Evolutionary conservation across 257 asterid genomes (phyloP), one percentile per base, ranked within the genome.

Genomic region (Striga asiatica): DNA sequence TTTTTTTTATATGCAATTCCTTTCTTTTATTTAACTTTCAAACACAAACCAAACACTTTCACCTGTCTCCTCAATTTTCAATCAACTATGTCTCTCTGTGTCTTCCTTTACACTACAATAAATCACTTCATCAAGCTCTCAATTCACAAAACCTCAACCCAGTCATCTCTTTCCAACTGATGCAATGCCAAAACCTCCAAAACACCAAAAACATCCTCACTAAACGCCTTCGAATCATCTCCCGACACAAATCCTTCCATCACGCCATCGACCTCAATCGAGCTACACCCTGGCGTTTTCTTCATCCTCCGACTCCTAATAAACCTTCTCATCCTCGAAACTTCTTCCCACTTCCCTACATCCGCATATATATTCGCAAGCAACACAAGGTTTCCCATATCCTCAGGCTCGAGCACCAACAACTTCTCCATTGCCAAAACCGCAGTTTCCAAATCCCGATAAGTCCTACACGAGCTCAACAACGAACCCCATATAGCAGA

Each of bases 401-500:
- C 94, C 4, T 74, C 92, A 0, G 89, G 95, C 47, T 89, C 87
- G 1, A 80, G 80, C 69, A 80, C 82, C 17, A 76, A 21, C 7
- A 88, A 68, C 41, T 65, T 69, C 20, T 82, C 81, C 79, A 67
- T 72, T 6, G 95, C 95, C 50, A 69, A 52, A 39, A 70, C 73
- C 0, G 89, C 95, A 3, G 75, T 71, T 45, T 85, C 94, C 10
- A 85, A 80, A 49, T 77, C 64, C 11, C 87, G 78, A 31, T 70
- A 62, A 17, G 76, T 75, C 55, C 97, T 75, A 62, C 94, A 80
- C 4, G 84, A 78, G 63, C 92, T 80, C 68, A 85, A 68, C 61
- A 88, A 28, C 31, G 97, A 82, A 8, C 94, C 94, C 94, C 94
- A 85, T 39, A 82, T 88, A 0, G 84, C 89, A 16, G 95, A 76